These are phyloP conservation scores for Penicillium sp. DNA, from an alignment of 2,329 filamentous ascomycete species.

Conservation along the genomic window DNA sequence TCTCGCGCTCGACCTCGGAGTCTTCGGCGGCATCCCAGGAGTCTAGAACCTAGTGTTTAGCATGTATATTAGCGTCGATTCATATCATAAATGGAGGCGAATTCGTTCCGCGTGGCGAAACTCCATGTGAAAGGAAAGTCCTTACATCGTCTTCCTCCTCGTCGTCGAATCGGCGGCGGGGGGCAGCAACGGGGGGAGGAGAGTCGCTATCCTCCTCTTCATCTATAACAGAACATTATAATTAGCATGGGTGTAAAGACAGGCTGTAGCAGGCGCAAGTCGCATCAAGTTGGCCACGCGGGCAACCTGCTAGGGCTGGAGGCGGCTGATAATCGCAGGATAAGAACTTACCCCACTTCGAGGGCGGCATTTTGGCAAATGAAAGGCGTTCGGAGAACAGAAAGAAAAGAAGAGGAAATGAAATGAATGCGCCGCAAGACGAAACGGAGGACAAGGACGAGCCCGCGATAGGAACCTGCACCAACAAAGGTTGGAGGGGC, in stretches of 20 bases:
- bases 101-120: neutral
- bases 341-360: conserved; percentile 54
- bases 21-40: conserved; percentile 98
- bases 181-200: conserved; percentile 47
- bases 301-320: neutral
- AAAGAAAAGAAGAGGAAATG: conserved; percentile 6
- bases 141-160: conserved; percentile 85
- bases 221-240: conserved; percentile 14
- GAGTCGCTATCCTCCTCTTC: conserved; percentile 56
- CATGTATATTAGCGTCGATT: neutral
- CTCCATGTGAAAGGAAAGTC: conserved; percentile 14
- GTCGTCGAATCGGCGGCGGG: conserved; percentile 80
- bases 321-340: conserved; percentile 18
- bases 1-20: conserved; percentile 94
- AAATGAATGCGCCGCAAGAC: conserved; percentile 19
- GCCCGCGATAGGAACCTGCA: conserved; percentile 23
- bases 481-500: conserved; percentile 26
- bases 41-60: conserved; percentile 73
- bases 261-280: neutral
- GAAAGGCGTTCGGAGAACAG: conserved; percentile 10
- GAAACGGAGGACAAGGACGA: conserved; percentile 17
- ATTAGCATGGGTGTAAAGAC: neutral
- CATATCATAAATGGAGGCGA: neutral
- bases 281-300: neutral
- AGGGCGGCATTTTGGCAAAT: conserved; percentile 48